A percentile compares a stretch with the other conserved stretches of the same genome.
phyloP scores from a whole-genome alignment of 768 basidiomycete genomes.

The Sutorius australiensis region DNA sequence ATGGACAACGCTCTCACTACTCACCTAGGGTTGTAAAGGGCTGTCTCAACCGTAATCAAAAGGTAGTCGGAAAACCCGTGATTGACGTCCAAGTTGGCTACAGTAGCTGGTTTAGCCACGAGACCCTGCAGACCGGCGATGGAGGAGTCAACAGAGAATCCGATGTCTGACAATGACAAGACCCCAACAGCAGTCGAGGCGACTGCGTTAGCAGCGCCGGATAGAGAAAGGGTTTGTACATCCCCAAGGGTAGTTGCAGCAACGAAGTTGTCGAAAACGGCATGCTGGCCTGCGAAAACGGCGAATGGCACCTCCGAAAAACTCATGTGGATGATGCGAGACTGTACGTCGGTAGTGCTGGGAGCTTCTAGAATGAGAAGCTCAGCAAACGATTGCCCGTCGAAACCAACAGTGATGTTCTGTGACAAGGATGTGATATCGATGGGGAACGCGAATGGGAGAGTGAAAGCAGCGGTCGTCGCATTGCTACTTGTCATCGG shows the following conservation, averaged over 20 bases:
- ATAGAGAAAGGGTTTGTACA: conserved; percentile 45
- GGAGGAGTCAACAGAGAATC: conserved; percentile 53
- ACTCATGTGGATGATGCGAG: conserved; percentile 55
- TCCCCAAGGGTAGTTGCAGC: conserved; percentile 53
- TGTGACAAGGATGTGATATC: conserved; percentile 62
- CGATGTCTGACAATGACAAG: conserved; percentile 53
- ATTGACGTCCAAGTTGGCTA: conserved; percentile 59
- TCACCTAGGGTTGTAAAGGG: conserved; percentile 64
- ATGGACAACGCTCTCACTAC: background rate
- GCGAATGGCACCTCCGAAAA: conserved; percentile 61
- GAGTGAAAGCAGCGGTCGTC: conserved; percentile 58
- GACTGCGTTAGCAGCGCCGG: conserved; percentile 52
- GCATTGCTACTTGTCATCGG: conserved; percentile 57
- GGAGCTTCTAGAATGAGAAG: conserved; percentile 56
- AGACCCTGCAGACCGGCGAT: conserved; percentile 67
- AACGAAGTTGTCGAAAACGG: conserved; percentile 58
- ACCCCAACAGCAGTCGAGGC: conserved; percentile 64
- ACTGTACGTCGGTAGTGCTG: conserved; percentile 56
- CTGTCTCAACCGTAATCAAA: conserved; percentile 61
- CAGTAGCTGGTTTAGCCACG: conserved; percentile 50
- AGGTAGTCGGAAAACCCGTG: conserved; percentile 64
- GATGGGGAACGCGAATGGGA: conserved; percentile 68
- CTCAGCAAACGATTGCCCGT: conserved; percentile 55
- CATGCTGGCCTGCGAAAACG: conserved; percentile 45
- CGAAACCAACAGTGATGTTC: conserved; percentile 50